Conservation (phyloP, 179 eudicot genomes). For the Beta macrorhiza region DNA sequence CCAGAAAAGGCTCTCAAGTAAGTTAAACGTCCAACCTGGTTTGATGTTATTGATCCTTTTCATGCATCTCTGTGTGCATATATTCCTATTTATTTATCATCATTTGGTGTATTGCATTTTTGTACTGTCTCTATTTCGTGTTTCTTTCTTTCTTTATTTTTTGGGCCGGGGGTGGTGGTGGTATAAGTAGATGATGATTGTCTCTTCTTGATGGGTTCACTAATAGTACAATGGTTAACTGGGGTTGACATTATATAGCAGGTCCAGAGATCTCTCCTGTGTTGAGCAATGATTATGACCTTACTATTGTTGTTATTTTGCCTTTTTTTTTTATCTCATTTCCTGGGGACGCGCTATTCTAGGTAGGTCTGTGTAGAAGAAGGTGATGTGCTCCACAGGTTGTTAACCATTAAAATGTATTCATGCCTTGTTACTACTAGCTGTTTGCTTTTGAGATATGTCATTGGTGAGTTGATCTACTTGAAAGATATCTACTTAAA, state of each 20-base stretch:
- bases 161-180: not conserved
- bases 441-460: not conserved
- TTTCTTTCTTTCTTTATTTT: not conserved
- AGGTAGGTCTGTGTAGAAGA: not conserved
- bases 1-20: slow-evolving; percentile 86
- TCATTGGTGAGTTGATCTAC: not conserved
- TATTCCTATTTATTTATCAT: slow-evolving; percentile 6
- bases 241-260: not conserved
- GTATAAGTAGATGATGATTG: not conserved
- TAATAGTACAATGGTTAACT: not conserved
- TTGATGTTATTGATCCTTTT: not conserved
- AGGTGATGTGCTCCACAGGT: not conserved
- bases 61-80: not conserved
- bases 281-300: not conserved
- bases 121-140: not conserved
- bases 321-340: not conserved
- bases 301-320: not conserved
- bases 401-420: not conserved
- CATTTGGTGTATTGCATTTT: not conserved
- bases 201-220: not conserved
- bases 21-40: slow-evolving; percentile 16
- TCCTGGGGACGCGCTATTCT: not conserved
- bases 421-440: not conserved
- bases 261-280: not conserved
- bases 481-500: not conserved